Evolutionary conservation across 2,329 filamentous ascomycete genomes (phyloP), one percentile per base, ranked within the genome.

Genomic region (Aureobasidium namibiae): DNA sequence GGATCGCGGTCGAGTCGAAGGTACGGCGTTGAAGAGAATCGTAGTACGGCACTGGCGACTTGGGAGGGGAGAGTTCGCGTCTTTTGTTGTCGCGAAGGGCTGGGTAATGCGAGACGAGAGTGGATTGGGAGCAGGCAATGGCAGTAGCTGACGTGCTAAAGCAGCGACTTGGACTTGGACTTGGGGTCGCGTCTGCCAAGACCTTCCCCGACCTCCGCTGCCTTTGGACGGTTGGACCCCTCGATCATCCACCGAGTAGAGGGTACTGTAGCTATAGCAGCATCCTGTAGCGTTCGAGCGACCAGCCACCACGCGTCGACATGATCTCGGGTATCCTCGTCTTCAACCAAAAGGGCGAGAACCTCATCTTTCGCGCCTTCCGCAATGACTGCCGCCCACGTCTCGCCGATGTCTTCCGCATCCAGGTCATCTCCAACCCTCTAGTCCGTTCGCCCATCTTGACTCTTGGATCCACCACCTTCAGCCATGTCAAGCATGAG

Each of bases 321-420:
- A 99, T 99, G 95, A 81, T 99, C 67, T 97, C 92, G 67, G 94
- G 94, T 61, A 92, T 99, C 70, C 85, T 99, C 66, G 87, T 99
- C 67, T 99, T 99, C 82, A 99, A 99, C 68, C 94, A 99, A 75
- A 99, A 99, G 78, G 94, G 94, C 77, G 94, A 99, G 80, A 96
- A 99, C 76, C 89, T 99, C 71, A 99, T 99, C 75, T 96, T 99
- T 80, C 90, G 94, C 71, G 91, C 94, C 69, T 99, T 99, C 77
- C 91, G 94, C 71, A 96, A 96, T 74, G 95, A 99, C 78, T 97
- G 94, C 77, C 90, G 95, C 60, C 94, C 94, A 59, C 90, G 94
- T 56, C 88, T 99, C 65, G 94, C 94, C 77, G 94, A 99, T 73
- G 92, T 99, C 78, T 99, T 99, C 77, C 92, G 94, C 75, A 99